Evolutionary conservation across 768 basidiomycete species (phyloP), one percentile per base, ranked within the genome.

Genomic region (Suillus cothurnatus): DNA sequence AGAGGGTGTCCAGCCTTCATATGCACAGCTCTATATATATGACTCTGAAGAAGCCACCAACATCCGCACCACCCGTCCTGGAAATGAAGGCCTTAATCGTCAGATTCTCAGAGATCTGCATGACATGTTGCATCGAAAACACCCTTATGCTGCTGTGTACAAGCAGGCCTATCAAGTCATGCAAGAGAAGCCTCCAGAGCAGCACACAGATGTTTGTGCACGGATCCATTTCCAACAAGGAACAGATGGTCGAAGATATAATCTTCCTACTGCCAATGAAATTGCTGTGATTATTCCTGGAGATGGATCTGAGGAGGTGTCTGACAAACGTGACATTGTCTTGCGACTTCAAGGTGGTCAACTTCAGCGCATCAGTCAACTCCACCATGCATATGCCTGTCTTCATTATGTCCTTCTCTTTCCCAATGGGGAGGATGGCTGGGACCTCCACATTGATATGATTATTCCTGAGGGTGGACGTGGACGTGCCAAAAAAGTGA

Each of bases 341-440:
- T 43, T 82, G 5, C 60, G 63, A 0, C 57, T 67, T 2, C 62
- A 67, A 11, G 68, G 68, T 55, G 71, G 71, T 19, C 61, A 36
- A 17, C 64, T 81, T 8, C 52, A 71, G n/a, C 66, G 72, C 6
- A 79, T 81, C 50, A 71, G 47, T 61, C 73, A 85, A 1, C 61
- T 71, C 0, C 70, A 80, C 66, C 73, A 78, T 6, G 62, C 70
- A 0, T 85, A 84, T 66, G 36, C 67, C 0, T 67, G 81, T 0
- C 71, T 85, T 0, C 78, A 82, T 17, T 84, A 83, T 79, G 76
- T 80, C 0, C 66, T 86, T 0, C 71, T 85, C 2, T 83, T 84
- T 73, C 79, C 82, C 3, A 21, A 55, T 39, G 81, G 81, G 1
- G 68, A 79, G 19, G 50, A 68, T 43, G 81, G 82, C 3, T 85